Percentiles rank a stretch among this genome's conserved stretches.
Evolutionary conservation across 1,139 yeast species (phyloP).

Genomic region (Trichomonascaceae sp.): DNA sequence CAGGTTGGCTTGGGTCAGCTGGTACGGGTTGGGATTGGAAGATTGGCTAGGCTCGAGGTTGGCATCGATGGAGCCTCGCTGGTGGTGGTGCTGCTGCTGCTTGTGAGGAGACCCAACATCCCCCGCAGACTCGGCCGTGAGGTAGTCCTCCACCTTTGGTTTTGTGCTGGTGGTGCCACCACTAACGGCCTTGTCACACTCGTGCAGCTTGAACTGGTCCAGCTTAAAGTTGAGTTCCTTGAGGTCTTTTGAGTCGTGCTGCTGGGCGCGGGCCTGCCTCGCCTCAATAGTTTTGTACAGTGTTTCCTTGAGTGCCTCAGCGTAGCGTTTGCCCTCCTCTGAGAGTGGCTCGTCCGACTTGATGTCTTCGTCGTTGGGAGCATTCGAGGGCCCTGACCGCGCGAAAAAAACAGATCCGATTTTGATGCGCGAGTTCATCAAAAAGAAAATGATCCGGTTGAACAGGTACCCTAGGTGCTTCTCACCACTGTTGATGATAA

Average conservation of each 20-base stretch:
- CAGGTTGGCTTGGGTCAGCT: constrained; percentile 3
- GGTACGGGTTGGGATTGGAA: background rate
- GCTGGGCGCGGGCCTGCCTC: constrained; percentile 7
- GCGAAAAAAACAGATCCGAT: constrained; percentile 83
- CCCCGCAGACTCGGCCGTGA: background rate
- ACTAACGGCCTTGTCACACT: background rate
- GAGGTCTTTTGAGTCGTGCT: background rate
- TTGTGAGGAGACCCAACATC: constrained; percentile 4
- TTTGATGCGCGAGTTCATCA: constrained; percentile 78
- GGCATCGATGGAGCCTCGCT: constrained; percentile 1
- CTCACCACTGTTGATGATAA: constrained; percentile 59
- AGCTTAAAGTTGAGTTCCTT: constrained; percentile 1
- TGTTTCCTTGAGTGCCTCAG: constrained; percentile 28
- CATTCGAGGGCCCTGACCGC: constrained; percentile 30
- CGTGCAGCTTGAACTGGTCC: constrained; percentile 1
- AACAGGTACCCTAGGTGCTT: constrained; percentile 69
- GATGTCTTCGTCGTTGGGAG: constrained; percentile 17
- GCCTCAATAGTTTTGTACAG: constrained; percentile 27
- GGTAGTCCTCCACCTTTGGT: no score
- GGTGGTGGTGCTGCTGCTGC: background rate
- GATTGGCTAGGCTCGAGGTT: background rate
- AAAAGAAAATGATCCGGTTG: constrained; percentile 76
- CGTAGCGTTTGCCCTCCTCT: constrained; percentile 26
- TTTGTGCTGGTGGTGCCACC: background rate
- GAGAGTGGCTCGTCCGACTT: constrained; percentile 27